Evolutionary conservation across 176 grass and related monocot species (phyloP), one percentile per base, ranked within the genome.

Genomic region (Elymus sibiricus): DNA sequence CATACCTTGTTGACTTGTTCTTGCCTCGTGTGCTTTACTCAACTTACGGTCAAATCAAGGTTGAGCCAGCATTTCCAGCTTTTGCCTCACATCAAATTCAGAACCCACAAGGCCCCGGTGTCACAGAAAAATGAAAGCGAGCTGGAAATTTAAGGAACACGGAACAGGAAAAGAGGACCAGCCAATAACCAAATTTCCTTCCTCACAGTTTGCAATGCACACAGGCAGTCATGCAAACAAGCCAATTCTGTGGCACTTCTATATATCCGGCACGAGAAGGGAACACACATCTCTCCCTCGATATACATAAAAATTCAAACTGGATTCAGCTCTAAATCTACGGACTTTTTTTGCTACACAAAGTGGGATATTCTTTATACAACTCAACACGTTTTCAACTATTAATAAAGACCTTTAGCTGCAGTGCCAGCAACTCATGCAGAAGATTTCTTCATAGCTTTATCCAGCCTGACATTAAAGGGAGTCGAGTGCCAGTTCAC

Each of bases 401-500:
- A 43, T 1, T 71, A 55, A 43, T 21, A 19, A 56, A 13, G 40
- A 46, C 70, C 78, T 56, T 46, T 42, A 80, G 74, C 56, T 61
- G 24, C 43, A 76, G 65, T 21, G 37, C 6, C 43, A 76, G 28
- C 37, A 83, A 43, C 6, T 92, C 74, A 88, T 56, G 62, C 55
- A 39, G 72, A 81, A 43, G 68, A 84, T 75, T 86, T 86, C 56
- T 90, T 75, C 62, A 90, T 19, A 70, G 88, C 88, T 87, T 88
- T 92, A 76, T 94, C 92, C 81, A 94, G 71, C 46, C 69, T 87
- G 1, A 95, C 82, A 68, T 85, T 87, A 80, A 95, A 90, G 39
- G 90, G 90, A 82, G 88, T 92, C 2, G 83, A 88, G 53, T 87
- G 83, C 86, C 88, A 95, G 32, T 76, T 92, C 83, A 95, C 90